Conservation (phyloP, 345 rosid genomes). For the Cochlearia excelsa region DNA sequence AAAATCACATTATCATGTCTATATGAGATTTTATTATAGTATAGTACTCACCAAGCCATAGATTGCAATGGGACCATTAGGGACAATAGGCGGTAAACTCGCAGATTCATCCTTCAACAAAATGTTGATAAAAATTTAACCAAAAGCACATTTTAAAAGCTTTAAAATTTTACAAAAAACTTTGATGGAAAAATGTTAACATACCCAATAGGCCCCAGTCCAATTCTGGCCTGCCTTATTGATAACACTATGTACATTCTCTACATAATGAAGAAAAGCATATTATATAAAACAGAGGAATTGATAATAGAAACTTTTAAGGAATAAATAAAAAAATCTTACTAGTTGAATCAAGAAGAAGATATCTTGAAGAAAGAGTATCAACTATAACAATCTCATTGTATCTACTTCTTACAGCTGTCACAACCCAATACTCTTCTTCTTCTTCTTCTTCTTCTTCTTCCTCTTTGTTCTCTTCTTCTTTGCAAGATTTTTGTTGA, state of each 20-base stretch:
- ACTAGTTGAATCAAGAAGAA: constrained; percentile 83
- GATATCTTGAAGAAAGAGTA: constrained; percentile 54
- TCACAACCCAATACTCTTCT: constrained; percentile 50
- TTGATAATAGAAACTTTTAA: neutral
- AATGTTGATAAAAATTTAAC: constrained; percentile 13
- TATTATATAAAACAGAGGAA: constrained; percentile 15
- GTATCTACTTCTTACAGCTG: constrained; percentile 55
- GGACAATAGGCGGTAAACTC: constrained; percentile 64
- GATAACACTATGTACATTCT: constrained; percentile 73
- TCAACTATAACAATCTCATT: constrained; percentile 77
- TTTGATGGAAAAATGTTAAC: neutral
- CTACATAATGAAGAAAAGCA: constrained; percentile 33
- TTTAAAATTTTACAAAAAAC: too few relatives aligned
- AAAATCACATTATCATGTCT: too few relatives aligned
- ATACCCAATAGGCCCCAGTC: constrained; percentile 82
- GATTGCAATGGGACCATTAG: constrained; percentile 72
- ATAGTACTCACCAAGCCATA: constrained; percentile 58
- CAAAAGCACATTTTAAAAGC: neutral
- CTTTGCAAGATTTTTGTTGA: neutral
- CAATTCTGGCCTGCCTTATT: constrained; percentile 60
- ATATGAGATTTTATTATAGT: neutral
- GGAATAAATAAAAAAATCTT: neutral
- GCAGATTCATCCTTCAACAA: constrained; percentile 69
- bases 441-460: constrained; percentile 28
- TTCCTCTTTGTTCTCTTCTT: too few relatives aligned